Evolutionary conservation across 345 rosid genomes (phyloP).

Genomic region (Bruguiera sexangula): DNA sequence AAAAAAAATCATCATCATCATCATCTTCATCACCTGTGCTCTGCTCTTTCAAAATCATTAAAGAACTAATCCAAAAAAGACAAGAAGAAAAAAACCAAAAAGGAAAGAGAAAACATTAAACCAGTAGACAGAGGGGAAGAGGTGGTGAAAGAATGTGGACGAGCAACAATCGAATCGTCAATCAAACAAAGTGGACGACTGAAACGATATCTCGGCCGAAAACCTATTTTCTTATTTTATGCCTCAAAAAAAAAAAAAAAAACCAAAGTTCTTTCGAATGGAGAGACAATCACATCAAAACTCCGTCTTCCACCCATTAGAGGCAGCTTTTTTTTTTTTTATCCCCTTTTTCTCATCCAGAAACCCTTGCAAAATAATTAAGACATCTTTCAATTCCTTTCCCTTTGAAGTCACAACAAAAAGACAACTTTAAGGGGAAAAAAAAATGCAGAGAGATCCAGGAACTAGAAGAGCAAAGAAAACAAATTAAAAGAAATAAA

Average conservation of each 20-base stretch:
- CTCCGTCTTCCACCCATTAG: slow-evolving; percentile 7
- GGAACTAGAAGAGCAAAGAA: too few relatives aligned
- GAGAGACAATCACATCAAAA: slow-evolving; percentile 7
- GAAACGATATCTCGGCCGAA: slow-evolving; percentile 74
- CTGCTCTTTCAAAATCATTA: too few relatives aligned
- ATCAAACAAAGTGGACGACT: slow-evolving; percentile 42
- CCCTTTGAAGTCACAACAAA: too few relatives aligned
- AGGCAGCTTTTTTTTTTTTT: background rate
- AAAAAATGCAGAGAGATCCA: too few relatives aligned
- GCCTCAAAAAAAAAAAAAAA: background rate
- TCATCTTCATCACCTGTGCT: too few relatives aligned
- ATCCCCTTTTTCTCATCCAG: background rate
- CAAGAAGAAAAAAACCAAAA: background rate
- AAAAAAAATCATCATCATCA: too few relatives aligned
- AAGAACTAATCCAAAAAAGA: background rate
- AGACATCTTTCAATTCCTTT: too few relatives aligned
- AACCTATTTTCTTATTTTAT: background rate
- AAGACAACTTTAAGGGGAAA: too few relatives aligned
- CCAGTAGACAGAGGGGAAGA: too few relatives aligned
- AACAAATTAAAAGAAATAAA: too few relatives aligned
- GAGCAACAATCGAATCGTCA: slow-evolving; percentile 72
- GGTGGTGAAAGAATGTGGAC: slow-evolving; percentile 33
- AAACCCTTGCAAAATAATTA: too few relatives aligned
- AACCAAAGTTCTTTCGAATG: slow-evolving; percentile 8
- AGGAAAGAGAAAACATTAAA: background rate